Conservation (phyloP, 495 filamentous ascomycete species). For the Talaromyces trachyspermus region DNA sequence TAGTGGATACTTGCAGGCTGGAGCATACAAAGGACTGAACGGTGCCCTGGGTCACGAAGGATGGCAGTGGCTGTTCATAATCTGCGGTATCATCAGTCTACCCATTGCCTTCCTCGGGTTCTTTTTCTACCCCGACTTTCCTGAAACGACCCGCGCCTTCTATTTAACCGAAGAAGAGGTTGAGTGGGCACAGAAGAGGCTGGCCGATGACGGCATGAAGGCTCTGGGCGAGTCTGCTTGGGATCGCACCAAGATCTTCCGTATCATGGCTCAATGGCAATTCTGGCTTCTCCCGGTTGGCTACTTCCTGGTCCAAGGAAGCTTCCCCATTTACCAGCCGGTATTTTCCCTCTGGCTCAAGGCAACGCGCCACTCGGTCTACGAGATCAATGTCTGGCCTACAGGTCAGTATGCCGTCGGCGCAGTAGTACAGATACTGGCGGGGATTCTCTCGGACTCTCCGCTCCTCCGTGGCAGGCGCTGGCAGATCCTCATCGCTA, state of each 20-base stretch:
- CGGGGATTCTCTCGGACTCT: slow-evolving; percentile 15
- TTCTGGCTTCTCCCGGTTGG: slow-evolving; percentile 3
- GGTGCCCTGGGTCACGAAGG: slow-evolving; percentile 52
- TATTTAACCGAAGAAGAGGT: slow-evolving; percentile 1
- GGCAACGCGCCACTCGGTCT: slow-evolving; percentile 10
- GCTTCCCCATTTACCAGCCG: slow-evolving; percentile 2
- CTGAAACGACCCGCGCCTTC: slow-evolving; percentile 1
- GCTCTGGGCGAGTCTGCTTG: slow-evolving; percentile 3
- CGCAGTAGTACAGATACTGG: slow-evolving; percentile 12
- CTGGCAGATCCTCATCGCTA: slow-evolving; percentile 15
- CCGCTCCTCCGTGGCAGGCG: slow-evolving; percentile 7
- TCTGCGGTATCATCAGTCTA: slow-evolving; percentile 51
- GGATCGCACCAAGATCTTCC: slow-evolving; percentile 7
- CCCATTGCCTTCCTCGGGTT: not conserved
- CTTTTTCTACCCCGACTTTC: slow-evolving; percentile 5
- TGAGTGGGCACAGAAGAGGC: not conserved
- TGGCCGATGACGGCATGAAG: slow-evolving; percentile 6
- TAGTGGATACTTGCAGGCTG: not conserved
- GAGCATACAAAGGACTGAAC: slow-evolving; percentile 13
- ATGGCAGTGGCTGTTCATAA: slow-evolving; percentile 66
- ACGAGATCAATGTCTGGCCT: slow-evolving; percentile 17
- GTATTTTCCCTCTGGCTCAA: slow-evolving; percentile 17
- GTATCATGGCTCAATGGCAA: slow-evolving; percentile 7
- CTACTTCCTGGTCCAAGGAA: slow-evolving; percentile 6
- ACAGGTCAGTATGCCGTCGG: slow-evolving; percentile 16